phyloP scores from a whole-genome alignment of 1,284 basidiomycete genomes.

The Bjerkandera adusta region DNA sequence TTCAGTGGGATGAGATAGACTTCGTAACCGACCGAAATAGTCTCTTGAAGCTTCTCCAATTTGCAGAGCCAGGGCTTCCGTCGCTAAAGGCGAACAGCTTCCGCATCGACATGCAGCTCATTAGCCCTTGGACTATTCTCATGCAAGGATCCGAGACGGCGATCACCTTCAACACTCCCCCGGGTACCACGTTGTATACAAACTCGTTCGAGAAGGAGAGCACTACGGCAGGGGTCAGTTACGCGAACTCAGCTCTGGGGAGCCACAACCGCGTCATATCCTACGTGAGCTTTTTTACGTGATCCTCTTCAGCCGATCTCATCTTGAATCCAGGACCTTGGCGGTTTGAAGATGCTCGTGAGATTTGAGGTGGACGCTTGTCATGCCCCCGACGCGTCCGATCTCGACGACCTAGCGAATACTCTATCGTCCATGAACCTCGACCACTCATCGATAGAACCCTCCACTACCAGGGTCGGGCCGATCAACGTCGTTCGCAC shows the following conservation, averaged over 20 bases:
- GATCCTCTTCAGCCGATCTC: background rate
- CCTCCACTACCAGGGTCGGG: background rate
- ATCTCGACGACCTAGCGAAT: constrained; percentile 7
- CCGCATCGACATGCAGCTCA: constrained; percentile 57
- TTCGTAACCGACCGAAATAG: constrained; percentile 58
- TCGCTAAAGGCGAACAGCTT: constrained; percentile 39
- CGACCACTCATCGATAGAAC: background rate
- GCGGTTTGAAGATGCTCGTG: constrained; percentile 47
- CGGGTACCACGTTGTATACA: constrained; percentile 9
- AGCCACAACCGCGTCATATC: constrained; percentile 15
- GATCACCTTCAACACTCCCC: background rate
- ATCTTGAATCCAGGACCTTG: constrained; percentile 23
- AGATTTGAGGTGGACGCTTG: constrained; percentile 48
- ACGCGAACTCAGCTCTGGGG: constrained; percentile 5
- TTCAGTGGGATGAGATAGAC: constrained; percentile 51
- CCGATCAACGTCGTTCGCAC: constrained; percentile 17
- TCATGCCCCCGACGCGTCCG: background rate
- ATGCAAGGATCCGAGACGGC: constrained; percentile 49
- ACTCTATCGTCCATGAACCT: constrained; percentile 9
- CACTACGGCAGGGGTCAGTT: constrained; percentile 4
- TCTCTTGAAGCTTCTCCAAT: constrained; percentile 54
- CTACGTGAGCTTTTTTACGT: constrained; percentile 14
- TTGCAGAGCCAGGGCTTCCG: constrained; percentile 35
- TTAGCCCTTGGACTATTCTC: constrained; percentile 48
- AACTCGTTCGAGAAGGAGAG: constrained; percentile 14